A percentile compares a stretch with the other conserved stretches of the same genome.
Conservation (phyloP, 495 filamentous ascomycete species). For the Astrocystis sublimbata region DNA sequence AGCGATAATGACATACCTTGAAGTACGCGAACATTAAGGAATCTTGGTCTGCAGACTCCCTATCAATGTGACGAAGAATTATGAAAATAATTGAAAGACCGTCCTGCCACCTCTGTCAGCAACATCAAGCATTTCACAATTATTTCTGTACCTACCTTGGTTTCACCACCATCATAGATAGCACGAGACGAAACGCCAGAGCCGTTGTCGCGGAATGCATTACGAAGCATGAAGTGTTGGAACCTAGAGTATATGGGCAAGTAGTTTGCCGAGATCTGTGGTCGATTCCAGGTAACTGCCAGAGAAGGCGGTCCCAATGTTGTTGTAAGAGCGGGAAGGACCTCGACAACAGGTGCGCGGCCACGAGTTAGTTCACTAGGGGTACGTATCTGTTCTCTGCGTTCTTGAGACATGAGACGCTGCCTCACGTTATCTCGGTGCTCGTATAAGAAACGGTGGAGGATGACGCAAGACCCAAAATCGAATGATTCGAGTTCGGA, state of each 20-base stretch:
- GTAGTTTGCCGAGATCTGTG: constrained; percentile 57
- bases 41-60: constrained; percentile 60
- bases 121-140: neutral
- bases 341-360: constrained; percentile 51
- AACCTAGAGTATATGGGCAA: constrained; percentile 64
- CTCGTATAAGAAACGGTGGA: constrained; percentile 67
- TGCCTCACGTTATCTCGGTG: constrained; percentile 68
- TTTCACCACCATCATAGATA: constrained; percentile 68
- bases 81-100: constrained; percentile 66
- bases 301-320: constrained; percentile 64
- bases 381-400: constrained; percentile 52
- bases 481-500: constrained; percentile 58
- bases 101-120: constrained; percentile 40
- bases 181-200: constrained; percentile 59
- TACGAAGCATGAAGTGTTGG: constrained; percentile 68
- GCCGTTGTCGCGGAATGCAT: constrained; percentile 62
- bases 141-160: constrained; percentile 46
- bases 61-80: constrained; percentile 63
- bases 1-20: constrained; percentile 43
- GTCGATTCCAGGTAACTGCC: constrained; percentile 64
- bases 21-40: constrained; percentile 64
- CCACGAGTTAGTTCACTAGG: constrained; percentile 48
- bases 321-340: constrained; percentile 57
- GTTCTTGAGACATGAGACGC: constrained; percentile 58
- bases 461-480: constrained; percentile 64